Conservation (phyloP, 257 asterid genomes). For the Leonotis leonurus region DNA sequence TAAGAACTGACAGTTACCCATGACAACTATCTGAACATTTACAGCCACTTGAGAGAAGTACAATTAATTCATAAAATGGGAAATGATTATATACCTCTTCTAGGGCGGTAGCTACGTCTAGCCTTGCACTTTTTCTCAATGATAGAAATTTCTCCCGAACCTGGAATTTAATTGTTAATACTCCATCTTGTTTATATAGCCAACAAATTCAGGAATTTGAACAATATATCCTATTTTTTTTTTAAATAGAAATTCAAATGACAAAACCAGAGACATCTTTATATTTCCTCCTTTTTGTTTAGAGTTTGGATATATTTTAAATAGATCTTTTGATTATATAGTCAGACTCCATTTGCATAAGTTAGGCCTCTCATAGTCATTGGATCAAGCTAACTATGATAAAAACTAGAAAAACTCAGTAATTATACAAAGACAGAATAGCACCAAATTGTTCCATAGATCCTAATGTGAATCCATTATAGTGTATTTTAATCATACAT, state of each 20-base stretch:
- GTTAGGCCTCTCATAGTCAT: slow-evolving; percentile 10
- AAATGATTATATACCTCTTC: slow-evolving; percentile 67
- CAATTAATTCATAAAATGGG: slow-evolving; percentile 7
- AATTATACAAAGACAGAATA: not conserved
- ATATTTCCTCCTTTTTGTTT: not conserved
- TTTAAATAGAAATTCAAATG: not conserved
- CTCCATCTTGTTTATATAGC: slow-evolving; percentile 1
- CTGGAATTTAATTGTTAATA: slow-evolving; percentile 32
- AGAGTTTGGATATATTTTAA: not conserved
- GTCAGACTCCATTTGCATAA: not conserved
- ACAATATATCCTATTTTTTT: not conserved
- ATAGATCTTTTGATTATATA: too few relatives aligned
- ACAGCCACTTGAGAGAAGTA: slow-evolving; percentile 17
- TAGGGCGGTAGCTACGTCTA: slow-evolving; percentile 66
- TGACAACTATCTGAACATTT: slow-evolving; percentile 43
- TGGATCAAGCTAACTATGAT: slow-evolving; percentile 7
- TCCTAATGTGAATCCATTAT: not conserved
- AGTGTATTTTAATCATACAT: slow-evolving; percentile 8
- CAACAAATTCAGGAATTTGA: not conserved
- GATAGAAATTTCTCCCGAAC: slow-evolving; percentile 88
- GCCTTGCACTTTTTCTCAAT: slow-evolving; percentile 76
- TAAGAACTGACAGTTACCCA: slow-evolving; percentile 56
- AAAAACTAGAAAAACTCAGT: not conserved
- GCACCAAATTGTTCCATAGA: not conserved
- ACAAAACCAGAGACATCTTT: not conserved